Base-by-base conservation (phyloP, 1,284 basidiomycete species). In the Flammula alnicola region DNA sequence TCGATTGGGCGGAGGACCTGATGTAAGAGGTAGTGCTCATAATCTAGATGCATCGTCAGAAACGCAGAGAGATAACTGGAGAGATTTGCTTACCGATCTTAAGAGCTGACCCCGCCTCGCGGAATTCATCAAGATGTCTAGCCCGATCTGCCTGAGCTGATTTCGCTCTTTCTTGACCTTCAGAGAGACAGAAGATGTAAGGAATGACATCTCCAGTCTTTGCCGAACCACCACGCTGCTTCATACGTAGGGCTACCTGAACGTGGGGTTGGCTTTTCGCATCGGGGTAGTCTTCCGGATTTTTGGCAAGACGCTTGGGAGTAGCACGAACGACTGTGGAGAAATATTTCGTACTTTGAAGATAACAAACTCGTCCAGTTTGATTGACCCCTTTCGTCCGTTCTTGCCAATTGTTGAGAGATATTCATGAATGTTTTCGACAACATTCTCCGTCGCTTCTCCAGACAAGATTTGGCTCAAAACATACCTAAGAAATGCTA, bases 1-100 rank as follows among this genome's bases (percentile, higher is more conserved):
- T 98, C 92, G 43, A 99, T 86, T 0, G 97, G 95, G 3, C 96
- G 96, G 9, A 99, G 76, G 31, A 99, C 83, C 69, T 99, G 97
- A 16, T 92, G 82, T 8, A 91, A 84, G 17, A 99, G 76, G 70
- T 99, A 99, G 68, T 92, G 85, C 61, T 97, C 93, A 67, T 88
- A 94, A 69, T 97, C 95, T 93, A 31, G 17, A 33, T 30, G 14
- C 22, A 27, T 5, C 2, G 25, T 27, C 10, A 26, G 0, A 19
- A 4, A 16, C 22, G 26, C 5, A 8, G 12, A 12, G 5, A 26
- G n/a, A 16, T 23, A 6, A 35, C 27, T 4, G 49, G 9, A n/a
- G 39, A 41, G 40, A 27, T 36, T 3, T 9, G 64, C 81, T 55
- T 56, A 92, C 91, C 91, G 45, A 95, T 89, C 55, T 81, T 83